These are phyloP conservation scores for Rhizodiscina lignyota DNA, from an alignment of 495 filamentous ascomycete genomes.

Conservation along the genomic window DNA sequence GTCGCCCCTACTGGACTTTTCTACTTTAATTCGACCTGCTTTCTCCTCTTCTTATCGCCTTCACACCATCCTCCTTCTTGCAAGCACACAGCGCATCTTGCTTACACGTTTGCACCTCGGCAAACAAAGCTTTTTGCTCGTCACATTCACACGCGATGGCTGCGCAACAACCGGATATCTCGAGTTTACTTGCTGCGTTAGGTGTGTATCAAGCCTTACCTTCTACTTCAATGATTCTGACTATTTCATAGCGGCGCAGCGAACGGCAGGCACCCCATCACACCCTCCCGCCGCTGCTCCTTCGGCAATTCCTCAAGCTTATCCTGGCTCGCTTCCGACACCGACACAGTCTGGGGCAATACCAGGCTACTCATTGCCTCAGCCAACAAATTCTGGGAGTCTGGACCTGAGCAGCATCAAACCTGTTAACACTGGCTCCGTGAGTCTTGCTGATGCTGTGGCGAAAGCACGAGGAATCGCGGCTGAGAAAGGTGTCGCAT, in stretches of 20 bases:
- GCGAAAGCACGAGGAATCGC: conserved; percentile 57
- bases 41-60: no score
- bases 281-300: conserved; percentile 24
- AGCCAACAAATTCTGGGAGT: conserved; percentile 48
- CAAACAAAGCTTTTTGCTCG: no score
- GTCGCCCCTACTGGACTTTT: no score
- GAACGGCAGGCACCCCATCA: conserved; percentile 18
- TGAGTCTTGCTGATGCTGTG: conserved; percentile 56
- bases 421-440: conserved; percentile 53
- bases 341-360: conserved; percentile 26
- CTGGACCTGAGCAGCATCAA: conserved; percentile 61
- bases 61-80: no score
- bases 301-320: conserved; percentile 18
- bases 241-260: conserved; percentile 24
- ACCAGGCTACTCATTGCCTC: conserved; percentile 38
- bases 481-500: conserved; percentile 45
- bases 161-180: conserved; percentile 34
- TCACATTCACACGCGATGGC: conserved; percentile 7
- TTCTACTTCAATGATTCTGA: conserved; percentile 8
- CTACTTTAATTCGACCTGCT: no score
- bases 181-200: conserved; percentile 35
- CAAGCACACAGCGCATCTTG: no score
- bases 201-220: conserved; percentile 21
- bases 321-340: conserved; percentile 14
- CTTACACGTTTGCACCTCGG: no score